Base-by-base conservation (phyloP, 352 stramenopile species). In the Achlya hypogyna region DNA sequence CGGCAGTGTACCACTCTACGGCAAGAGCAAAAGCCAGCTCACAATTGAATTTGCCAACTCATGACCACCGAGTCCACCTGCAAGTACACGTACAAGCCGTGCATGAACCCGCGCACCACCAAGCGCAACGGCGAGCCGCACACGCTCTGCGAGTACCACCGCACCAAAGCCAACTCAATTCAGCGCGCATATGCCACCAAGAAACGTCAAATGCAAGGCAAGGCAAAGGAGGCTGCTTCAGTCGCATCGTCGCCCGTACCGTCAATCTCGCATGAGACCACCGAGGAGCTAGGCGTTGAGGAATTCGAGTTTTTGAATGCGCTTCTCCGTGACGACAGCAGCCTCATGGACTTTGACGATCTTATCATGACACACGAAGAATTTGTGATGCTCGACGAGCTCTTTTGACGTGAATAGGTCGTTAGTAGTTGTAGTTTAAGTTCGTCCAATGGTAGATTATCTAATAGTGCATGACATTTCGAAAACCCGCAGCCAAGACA, bases 61-160 rank as follows among this genome's bases (percentile, higher is more conserved):
- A 42, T 6, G 6, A 42, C 34, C 34, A 42, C 14, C 6, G 34
- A 42, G 6, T 14, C 14, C 34, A 54, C 49, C 12, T 54, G 49
- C 49, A 54, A 54, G 29, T 65, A 65, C 58, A 47, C 58, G 22
- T 53, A 47, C 32, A 65, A 65, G 47, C 58, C 58, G 16, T 69
- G 62, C 53, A 62, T 51, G 32, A 63, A 69, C 28, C 16, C 49
- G 22, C 62, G 62, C 5, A 34, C 45, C 1, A 63, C 32, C 29
- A 69, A 69, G 53, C 47, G 32, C 14, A 63, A 63, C 53, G 62
- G 62, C 12, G 32, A 62, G 28, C 62, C 51, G 20, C 62, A 69
- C 12, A 59, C 29, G 4, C 45, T 69, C 5, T 69, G 62, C 38
- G 47, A 45, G 23, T 27, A 51, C 49, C 62, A 69, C 45, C 49